phyloP scores from a whole-genome alignment of 805 yeast genomes.

The Candida dajiaensis region DNA sequence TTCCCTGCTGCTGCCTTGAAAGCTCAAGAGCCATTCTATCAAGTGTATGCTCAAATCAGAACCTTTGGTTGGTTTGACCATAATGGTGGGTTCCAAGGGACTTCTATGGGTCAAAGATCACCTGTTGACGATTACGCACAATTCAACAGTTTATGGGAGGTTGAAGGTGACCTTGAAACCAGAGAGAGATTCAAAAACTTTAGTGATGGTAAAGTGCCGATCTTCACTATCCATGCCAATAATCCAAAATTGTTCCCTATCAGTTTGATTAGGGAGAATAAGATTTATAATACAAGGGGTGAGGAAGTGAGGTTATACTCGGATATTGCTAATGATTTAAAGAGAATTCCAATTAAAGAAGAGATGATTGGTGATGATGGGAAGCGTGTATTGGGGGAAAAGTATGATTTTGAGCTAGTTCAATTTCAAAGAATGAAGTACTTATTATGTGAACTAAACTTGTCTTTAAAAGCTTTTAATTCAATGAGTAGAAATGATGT shows the following conservation, averaged over 20 bases:
- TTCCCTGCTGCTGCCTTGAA: slow-evolving; percentile 57
- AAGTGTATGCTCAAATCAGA: slow-evolving; percentile 30
- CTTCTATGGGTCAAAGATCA: slow-evolving; percentile 73
- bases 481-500: slow-evolving; percentile 36
- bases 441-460: slow-evolving; percentile 43
- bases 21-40: slow-evolving; percentile 36
- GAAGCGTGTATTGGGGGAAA: slow-evolving; percentile 10
- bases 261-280: slow-evolving; percentile 19
- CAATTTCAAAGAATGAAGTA: slow-evolving; percentile 53
- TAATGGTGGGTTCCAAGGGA: slow-evolving; percentile 47
- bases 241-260: slow-evolving; percentile 32
- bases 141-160: neutral
- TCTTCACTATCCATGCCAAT: slow-evolving; percentile 33
- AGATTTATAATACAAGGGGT: slow-evolving; percentile 13
- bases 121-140: slow-evolving; percentile 52
- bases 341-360: slow-evolving; percentile 8
- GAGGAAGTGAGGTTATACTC: slow-evolving; percentile 22
- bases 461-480: slow-evolving; percentile 40
- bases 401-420: slow-evolving; percentile 44
- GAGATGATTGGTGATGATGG: neutral
- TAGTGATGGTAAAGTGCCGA: slow-evolving; percentile 12
- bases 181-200: slow-evolving; percentile 9
- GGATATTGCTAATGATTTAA: slow-evolving; percentile 24
- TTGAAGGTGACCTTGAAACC: slow-evolving; percentile 1
- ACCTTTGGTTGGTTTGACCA: slow-evolving; percentile 24